Evolutionary conservation across 2,329 filamentous ascomycete genomes (phyloP).

Genomic region (Colletotrichum sp.): DNA sequence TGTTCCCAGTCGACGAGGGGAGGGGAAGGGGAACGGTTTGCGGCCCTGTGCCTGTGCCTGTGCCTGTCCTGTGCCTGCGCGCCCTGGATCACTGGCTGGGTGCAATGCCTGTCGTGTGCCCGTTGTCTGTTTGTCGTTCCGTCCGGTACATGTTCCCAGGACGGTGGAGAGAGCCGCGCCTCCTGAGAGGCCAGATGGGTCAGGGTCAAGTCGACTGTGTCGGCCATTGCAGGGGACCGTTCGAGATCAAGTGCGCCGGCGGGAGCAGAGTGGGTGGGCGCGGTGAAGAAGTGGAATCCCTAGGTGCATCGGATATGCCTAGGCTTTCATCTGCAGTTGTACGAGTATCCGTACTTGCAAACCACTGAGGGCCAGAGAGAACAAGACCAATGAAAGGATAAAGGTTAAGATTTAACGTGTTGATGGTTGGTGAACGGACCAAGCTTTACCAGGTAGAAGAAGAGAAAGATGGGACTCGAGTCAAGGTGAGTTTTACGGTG

Average conservation of each 20-base stretch:
- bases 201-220: neutral
- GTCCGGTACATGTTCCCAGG: slow-evolving; percentile 9
- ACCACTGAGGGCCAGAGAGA: neutral
- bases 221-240: slow-evolving; percentile 1
- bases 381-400: neutral
- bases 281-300: neutral
- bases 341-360: neutral
- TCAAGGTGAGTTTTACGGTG: neutral
- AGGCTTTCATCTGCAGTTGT: neutral
- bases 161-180: neutral
- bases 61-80: neutral
- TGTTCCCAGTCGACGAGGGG: neutral
- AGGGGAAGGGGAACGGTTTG: neutral
- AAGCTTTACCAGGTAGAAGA: neutral
- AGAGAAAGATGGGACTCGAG: neutral
- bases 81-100: neutral
- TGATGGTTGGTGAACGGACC: neutral
- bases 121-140: neutral
- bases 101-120: neutral
- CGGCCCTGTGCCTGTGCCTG: neutral
- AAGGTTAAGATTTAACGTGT: neutral
- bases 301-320: neutral
- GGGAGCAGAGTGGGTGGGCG: neutral
- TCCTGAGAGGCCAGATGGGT: neutral
- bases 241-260: slow-evolving; percentile 2